Conservation (phyloP, 1,284 basidiomycete species). For the Porodaedalea pini region DNA sequence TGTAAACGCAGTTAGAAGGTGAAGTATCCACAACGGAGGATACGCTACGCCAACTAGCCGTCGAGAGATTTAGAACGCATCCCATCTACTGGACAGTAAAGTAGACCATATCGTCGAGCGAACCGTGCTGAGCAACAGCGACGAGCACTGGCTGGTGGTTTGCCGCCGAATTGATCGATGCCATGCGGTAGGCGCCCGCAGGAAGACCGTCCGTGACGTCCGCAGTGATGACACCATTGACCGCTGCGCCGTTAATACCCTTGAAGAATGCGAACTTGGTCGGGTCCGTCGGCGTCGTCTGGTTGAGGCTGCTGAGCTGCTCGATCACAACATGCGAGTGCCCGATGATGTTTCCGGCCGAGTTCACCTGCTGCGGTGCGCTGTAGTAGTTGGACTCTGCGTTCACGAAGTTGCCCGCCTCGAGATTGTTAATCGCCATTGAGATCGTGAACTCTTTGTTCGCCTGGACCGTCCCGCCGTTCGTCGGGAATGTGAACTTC, state of each 20-base stretch:
- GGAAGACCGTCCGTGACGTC: slow-evolving; percentile 58
- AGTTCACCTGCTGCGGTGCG: slow-evolving; percentile 58
- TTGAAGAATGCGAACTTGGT: slow-evolving; percentile 66
- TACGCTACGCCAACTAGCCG: no score
- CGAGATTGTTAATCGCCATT: slow-evolving; percentile 46
- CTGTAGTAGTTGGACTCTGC: slow-evolving; percentile 52
- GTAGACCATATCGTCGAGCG: slow-evolving; percentile 61
- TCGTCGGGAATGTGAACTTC: slow-evolving; percentile 48
- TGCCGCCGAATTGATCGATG: slow-evolving; percentile 47
- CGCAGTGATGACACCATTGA: slow-evolving; percentile 49
- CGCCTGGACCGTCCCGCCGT: slow-evolving; percentile 40
- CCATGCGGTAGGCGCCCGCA: slow-evolving; percentile 53
- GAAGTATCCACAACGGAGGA: no score
- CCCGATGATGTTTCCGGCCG: slow-evolving; percentile 49
- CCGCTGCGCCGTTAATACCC: slow-evolving; percentile 49
- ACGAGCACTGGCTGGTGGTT: slow-evolving; percentile 62
- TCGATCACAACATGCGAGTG: slow-evolving; percentile 69
- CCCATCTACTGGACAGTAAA: slow-evolving; percentile 39
- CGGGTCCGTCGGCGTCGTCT: slow-evolving; percentile 55
- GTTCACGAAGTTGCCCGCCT: slow-evolving; percentile 53
- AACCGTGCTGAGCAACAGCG: slow-evolving; percentile 56
- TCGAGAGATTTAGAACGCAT: background rate
- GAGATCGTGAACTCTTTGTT: slow-evolving; percentile 47
- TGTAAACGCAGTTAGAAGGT: no score
- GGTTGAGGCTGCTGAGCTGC: slow-evolving; percentile 45